A percentile compares a stretch with the other conserved stretches of the same genome.
phyloP scores from a whole-genome alignment of 1,284 basidiomycete genomes.

The Exobasidium rhododendri region DNA sequence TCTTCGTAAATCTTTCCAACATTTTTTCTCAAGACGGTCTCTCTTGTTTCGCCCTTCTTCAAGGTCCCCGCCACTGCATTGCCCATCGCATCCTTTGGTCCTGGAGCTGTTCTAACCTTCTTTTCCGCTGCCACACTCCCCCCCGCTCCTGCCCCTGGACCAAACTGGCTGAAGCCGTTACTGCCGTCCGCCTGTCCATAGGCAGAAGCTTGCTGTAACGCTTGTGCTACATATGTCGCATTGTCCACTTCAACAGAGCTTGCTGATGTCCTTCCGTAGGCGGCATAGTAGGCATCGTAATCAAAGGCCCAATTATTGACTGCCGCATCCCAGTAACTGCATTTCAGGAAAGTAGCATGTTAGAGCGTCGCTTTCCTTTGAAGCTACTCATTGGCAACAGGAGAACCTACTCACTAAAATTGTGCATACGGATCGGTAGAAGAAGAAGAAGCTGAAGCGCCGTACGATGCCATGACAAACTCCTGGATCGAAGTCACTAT shows the following conservation, averaged over 20 bases:
- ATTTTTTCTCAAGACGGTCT: slow-evolving; percentile 89
- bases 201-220: slow-evolving; percentile 11
- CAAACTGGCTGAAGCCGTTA: not conserved
- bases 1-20: slow-evolving; percentile 97
- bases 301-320: slow-evolving; percentile 51
- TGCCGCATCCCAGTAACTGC: slow-evolving; percentile 47
- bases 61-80: slow-evolving; percentile 40
- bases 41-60: slow-evolving; percentile 83
- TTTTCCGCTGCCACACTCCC: slow-evolving; percentile 13
- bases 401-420: slow-evolving; percentile 49
- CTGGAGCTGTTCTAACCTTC: slow-evolving; percentile 14
- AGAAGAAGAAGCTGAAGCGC: slow-evolving; percentile 11
- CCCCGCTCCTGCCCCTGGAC: not conserved
- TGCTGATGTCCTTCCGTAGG: slow-evolving; percentile 37
- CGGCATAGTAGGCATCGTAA: slow-evolving; percentile 46
- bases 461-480: not conserved
- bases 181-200: slow-evolving; percentile 7
- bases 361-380: no score
- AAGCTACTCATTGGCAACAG: no score
- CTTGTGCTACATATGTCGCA: slow-evolving; percentile 23
- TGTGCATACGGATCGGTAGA: slow-evolving; percentile 47
- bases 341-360: no score
- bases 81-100: slow-evolving; percentile 24
- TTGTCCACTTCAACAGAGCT: slow-evolving; percentile 14
- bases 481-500: not conserved